Conservation (phyloP, 2,329 filamentous ascomycete genomes). For the Phialophora verrucosa region DNA sequence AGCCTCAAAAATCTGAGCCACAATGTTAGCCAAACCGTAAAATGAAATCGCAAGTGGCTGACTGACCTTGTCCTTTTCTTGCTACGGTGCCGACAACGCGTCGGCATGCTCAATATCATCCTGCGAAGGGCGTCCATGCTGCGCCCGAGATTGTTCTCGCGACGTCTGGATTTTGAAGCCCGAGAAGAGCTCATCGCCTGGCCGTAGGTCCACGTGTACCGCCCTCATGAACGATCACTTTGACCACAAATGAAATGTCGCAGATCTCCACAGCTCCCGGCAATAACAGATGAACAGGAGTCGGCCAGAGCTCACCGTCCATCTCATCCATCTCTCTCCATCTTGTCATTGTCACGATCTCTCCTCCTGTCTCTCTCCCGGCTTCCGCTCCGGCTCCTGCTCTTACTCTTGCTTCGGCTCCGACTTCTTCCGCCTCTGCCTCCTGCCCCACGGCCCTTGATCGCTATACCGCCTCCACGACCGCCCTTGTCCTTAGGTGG, state of each 20-base stretch:
- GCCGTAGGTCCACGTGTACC: neutral
- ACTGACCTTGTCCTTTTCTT: neutral
- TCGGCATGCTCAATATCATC: neutral
- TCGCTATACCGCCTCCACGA: constrained; percentile 39
- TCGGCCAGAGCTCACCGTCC: neutral
- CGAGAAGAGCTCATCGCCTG: neutral
- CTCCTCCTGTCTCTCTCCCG: constrained; percentile 22
- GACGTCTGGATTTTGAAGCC: neutral
- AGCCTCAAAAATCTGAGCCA: neutral
- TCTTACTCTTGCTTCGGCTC: constrained; percentile 51
- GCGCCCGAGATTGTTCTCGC: neutral
- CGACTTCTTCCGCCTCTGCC: constrained; percentile 53
- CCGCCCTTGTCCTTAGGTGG: constrained; percentile 59
- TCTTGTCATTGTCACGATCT: constrained; percentile 31
- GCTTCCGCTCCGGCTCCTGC: constrained; percentile 24
- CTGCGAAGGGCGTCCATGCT: neutral
- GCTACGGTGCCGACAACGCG: constrained; percentile 1
- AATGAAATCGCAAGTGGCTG: neutral
- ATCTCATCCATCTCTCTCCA: constrained; percentile 33
- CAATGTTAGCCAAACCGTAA: neutral
- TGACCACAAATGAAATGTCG: neutral
- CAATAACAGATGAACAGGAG: neutral
- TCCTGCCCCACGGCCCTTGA: constrained; percentile 32
- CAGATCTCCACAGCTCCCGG: neutral
- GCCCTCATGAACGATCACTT: neutral